A percentile compares a stretch with the other conserved stretches of the same genome.
phyloP scores from a whole-genome alignment of 306 rosid genomes.

The Cicer bijugum region DNA sequence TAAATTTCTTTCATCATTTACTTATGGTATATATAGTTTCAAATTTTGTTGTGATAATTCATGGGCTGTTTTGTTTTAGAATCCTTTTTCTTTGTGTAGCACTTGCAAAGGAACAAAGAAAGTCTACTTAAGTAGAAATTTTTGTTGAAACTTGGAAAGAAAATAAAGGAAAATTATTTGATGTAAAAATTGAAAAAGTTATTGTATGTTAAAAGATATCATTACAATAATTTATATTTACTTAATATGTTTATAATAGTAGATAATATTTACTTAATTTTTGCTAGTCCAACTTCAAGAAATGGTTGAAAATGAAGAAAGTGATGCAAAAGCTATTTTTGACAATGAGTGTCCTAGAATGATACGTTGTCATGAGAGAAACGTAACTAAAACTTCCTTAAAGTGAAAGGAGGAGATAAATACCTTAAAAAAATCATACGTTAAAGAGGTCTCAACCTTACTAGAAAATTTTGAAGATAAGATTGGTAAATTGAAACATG shows the following conservation, averaged over 20 bases:
- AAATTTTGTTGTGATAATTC: no score
- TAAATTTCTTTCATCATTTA: no score
- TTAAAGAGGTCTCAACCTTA: not conserved
- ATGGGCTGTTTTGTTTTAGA: no score
- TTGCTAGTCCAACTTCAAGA: slow-evolving; percentile 1
- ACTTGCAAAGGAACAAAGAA: no score
- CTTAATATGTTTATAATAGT: not conserved
- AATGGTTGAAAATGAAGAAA: not conserved
- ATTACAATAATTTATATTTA: no score
- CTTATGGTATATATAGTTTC: no score
- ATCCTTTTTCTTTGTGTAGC: no score
- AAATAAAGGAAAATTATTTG: not conserved
- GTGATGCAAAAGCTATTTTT: not conserved
- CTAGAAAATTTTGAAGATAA: not conserved
- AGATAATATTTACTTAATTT: not conserved
- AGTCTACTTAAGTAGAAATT: no score
- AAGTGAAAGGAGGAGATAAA: not conserved
- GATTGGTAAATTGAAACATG: not conserved
- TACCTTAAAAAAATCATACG: not conserved
- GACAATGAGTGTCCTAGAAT: not conserved
- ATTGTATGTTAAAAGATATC: not conserved
- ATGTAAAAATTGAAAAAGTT: not conserved
- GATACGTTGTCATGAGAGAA: not conserved
- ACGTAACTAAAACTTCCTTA: not conserved
- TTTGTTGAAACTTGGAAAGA: not conserved